These are phyloP conservation scores for Diaporthe caulivora DNA, from an alignment of 2,329 filamentous ascomycete species.

Conservation along the genomic window DNA sequence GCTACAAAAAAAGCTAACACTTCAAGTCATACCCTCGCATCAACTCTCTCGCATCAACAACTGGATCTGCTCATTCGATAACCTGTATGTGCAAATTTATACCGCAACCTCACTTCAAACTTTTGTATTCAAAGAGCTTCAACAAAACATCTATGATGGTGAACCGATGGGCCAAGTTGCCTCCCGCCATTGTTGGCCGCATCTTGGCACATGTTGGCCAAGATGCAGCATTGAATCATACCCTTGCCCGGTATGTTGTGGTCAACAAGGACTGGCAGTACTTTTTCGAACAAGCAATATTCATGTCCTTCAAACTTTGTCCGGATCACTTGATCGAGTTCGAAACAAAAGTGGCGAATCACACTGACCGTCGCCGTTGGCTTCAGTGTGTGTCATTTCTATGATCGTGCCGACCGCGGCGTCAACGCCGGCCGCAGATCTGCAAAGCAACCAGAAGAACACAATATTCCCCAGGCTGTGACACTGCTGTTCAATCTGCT, in stretches of 20 bases:
- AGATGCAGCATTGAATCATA: background rate
- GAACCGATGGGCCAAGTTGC: background rate
- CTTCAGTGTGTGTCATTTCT: background rate
- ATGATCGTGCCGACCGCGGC: too few relatives aligned
- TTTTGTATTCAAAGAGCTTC: background rate
- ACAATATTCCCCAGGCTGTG: background rate
- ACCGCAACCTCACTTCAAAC: background rate
- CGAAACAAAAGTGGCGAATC: background rate
- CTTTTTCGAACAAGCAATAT: background rate
- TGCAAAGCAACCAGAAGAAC: background rate
- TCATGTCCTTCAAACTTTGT: background rate
- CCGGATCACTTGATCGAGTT: background rate
- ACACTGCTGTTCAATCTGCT: background rate
- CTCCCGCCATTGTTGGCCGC: background rate
- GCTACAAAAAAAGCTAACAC: too few relatives aligned
- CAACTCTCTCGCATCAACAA: too few relatives aligned
- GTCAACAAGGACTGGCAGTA: slow-evolving; percentile 14
- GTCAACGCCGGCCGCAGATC: too few relatives aligned
- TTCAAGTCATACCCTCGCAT: too few relatives aligned
- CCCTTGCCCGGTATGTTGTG: background rate
- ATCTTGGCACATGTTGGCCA: background rate
- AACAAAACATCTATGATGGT: background rate
- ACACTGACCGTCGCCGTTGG: background rate
- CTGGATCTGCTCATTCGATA: too few relatives aligned
- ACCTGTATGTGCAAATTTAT: background rate